Percentiles rank a stretch among this genome's conserved stretches.
Evolutionary conservation across 2,329 filamentous ascomycete genomes (phyloP).

Genomic region (Triangularia setosa): DNA sequence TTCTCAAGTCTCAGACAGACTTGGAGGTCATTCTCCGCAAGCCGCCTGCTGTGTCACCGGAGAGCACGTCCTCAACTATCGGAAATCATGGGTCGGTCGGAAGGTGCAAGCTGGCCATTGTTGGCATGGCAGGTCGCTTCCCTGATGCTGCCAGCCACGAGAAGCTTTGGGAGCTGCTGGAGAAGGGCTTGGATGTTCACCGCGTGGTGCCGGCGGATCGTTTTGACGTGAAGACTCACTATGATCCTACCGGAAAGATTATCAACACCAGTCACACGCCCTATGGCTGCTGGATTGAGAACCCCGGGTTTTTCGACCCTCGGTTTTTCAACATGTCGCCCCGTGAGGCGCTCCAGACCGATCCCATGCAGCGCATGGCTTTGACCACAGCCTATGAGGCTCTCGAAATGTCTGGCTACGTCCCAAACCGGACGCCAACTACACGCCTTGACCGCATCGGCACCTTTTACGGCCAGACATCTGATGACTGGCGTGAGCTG

Average conservation of each 20-base stretch:
- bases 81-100: conserved; percentile 46
- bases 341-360: conserved; percentile 73
- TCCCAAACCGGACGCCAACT: conserved; percentile 68
- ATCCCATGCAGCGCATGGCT: conserved; percentile 75
- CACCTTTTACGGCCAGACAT: conserved; percentile 71
- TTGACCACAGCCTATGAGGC: conserved; percentile 77
- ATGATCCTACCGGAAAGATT: conserved; percentile 66
- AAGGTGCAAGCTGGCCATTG: conserved; percentile 73
- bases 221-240: conserved; percentile 69
- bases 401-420: conserved; percentile 75
- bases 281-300: conserved; percentile 70
- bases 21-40: conserved; percentile 41
- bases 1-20: conserved; percentile 40
- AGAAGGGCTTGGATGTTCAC: conserved; percentile 72
- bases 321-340: conserved; percentile 86
- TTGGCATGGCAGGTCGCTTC: conserved; percentile 77
- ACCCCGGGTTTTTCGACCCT: conserved; percentile 75
- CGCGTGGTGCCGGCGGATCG: conserved; percentile 63
- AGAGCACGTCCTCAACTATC: conserved; percentile 34
- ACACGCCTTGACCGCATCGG: conserved; percentile 62
- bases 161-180: conserved; percentile 70
- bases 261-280: conserved; percentile 75
- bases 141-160: conserved; percentile 69
- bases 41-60: conserved; percentile 34
- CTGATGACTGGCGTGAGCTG: conserved; percentile 73